These are phyloP conservation scores for Rhynchospora tenuis DNA, from an alignment of 176 grass and related monocot genomes.

Conservation along the genomic window DNA sequence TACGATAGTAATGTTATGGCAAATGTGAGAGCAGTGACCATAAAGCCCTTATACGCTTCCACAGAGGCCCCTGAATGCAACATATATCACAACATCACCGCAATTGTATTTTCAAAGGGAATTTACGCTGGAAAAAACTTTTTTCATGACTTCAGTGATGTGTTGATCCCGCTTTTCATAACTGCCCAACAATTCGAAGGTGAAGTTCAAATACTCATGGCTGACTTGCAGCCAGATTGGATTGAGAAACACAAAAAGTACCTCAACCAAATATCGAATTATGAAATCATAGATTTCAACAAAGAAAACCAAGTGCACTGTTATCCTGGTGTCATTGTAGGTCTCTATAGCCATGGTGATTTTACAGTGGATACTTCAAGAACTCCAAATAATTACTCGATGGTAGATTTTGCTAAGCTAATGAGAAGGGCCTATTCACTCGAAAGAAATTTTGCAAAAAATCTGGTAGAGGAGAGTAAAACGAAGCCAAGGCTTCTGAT, in stretches of 20 bases:
- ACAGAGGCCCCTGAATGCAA: slow-evolving; percentile 44
- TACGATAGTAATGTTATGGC: slow-evolving; percentile 49
- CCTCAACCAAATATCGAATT: slow-evolving; percentile 47
- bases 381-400: slow-evolving; percentile 35
- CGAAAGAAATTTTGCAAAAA: slow-evolving; percentile 19
- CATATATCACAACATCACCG: slow-evolving; percentile 40
- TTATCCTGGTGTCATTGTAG: slow-evolving; percentile 52
- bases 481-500: slow-evolving; percentile 55
- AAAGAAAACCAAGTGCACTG: slow-evolving; percentile 61
- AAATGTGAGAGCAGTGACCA: slow-evolving; percentile 41
- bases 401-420: slow-evolving; percentile 56
- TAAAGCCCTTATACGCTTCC: slow-evolving; percentile 10
- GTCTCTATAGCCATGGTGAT: slow-evolving; percentile 55
- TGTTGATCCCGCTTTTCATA: slow-evolving; percentile 68
- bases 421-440: slow-evolving; percentile 49
- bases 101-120: slow-evolving; percentile 43
- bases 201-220: slow-evolving; percentile 54
- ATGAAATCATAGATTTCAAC: slow-evolving; percentile 52
- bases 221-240: slow-evolving; percentile 45
- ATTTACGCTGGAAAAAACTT: slow-evolving; percentile 50
- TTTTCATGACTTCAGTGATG: slow-evolving; percentile 74
- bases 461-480: slow-evolving; percentile 22
- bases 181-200: slow-evolving; percentile 55
- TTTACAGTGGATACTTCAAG: slow-evolving; percentile 49
- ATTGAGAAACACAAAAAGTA: slow-evolving; percentile 44